These are phyloP conservation scores for Populus hybrid DNA, from an alignment of 441 rosid species.

Conservation along the genomic window DNA sequence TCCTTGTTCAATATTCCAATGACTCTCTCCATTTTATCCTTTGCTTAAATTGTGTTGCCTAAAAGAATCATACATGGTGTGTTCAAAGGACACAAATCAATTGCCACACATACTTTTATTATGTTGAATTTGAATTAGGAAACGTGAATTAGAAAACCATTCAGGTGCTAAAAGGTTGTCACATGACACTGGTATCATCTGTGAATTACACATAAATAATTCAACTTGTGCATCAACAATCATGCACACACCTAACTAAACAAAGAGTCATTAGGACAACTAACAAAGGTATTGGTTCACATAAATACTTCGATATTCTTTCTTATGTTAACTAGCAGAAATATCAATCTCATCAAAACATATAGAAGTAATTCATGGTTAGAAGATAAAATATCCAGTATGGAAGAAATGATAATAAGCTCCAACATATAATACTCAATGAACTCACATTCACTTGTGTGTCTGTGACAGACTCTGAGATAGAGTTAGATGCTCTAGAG, in stretches of 20 bases:
- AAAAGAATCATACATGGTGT: not conserved
- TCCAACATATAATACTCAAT: not conserved
- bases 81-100: not conserved
- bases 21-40: not conserved
- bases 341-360: not conserved
- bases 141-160: not conserved
- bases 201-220: not conserved
- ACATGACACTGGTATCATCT: not conserved
- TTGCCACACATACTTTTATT: not conserved
- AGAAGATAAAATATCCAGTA: not conserved
- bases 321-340: not conserved
- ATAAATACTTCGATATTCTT: not conserved
- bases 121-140: not conserved
- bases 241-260: not conserved
- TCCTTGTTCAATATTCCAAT: not conserved
- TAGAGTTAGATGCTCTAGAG: constrained; percentile 75
- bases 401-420: not conserved
- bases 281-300: not conserved
- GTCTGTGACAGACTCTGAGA: constrained; percentile 64
- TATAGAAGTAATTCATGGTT: not conserved
- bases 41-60: not conserved
- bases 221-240: not conserved
- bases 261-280: not conserved
- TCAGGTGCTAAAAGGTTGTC: not conserved
- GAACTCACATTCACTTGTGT: constrained; percentile 72